Evolutionary conservation across 2,329 filamentous ascomycete species (phyloP).

Genomic region (Trichophyton benhamiae): DNA sequence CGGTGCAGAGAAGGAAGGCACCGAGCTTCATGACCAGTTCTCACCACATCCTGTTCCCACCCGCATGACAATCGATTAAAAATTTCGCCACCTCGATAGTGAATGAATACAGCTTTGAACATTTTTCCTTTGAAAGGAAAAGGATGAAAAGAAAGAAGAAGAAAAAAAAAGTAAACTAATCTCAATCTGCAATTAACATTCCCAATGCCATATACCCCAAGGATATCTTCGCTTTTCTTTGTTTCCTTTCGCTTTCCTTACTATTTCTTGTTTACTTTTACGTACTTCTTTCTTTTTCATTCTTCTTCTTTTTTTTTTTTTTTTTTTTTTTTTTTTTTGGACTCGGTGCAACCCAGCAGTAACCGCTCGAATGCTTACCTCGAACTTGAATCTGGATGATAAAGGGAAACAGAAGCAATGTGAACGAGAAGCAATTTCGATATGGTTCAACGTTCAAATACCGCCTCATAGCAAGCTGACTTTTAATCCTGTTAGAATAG

Average conservation of each 20-base stretch:
- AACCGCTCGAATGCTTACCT: not conserved
- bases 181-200: not conserved
- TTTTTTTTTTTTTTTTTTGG: not conserved
- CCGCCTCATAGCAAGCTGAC: not conserved
- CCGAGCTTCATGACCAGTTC: constrained; percentile 30
- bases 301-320: not conserved
- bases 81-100: not conserved
- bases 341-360: not conserved
- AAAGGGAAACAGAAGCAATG: not conserved
- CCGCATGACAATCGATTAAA: constrained; percentile 37
- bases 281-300: not conserved
- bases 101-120: not conserved
- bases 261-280: not conserved
- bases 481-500: not conserved
- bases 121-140: not conserved
- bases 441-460: not conserved
- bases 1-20: constrained; percentile 40
- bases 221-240: not conserved
- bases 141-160: not conserved
- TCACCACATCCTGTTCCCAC: constrained; percentile 24
- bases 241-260: not conserved
- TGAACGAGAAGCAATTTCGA: not conserved
- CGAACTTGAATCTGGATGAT: not conserved
- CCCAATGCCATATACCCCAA: constrained; percentile 5
- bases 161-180: not conserved